phyloP scores from a whole-genome alignment of 1,139 yeast genomes.

The Candida smagusa region DNA sequence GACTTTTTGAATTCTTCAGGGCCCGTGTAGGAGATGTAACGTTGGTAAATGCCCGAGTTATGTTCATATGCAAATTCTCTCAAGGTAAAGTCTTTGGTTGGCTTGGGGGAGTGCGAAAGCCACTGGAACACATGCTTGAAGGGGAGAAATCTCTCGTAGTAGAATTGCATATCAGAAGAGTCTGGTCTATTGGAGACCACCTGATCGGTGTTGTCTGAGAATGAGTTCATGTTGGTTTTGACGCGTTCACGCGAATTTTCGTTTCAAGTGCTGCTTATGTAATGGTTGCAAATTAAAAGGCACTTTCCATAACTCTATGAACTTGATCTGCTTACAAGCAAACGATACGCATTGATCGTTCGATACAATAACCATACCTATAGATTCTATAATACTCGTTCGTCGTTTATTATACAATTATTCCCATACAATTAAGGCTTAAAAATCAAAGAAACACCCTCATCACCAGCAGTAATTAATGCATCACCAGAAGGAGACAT shows the following conservation, averaged over 20 bases:
- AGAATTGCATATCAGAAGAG: constrained; percentile 66
- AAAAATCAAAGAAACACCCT: constrained; percentile 84
- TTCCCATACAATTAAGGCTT: constrained; percentile 1
- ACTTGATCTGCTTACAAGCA: no score
- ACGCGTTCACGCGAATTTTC: constrained; percentile 1
- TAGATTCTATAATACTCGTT: no score
- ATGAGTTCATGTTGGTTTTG: constrained; percentile 4
- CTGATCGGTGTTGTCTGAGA: constrained; percentile 3
- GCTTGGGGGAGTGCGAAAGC: constrained; percentile 82
- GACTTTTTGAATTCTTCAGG: constrained; percentile 73
- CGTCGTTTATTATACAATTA: neutral
- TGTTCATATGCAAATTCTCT: constrained; percentile 94
- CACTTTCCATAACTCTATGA: no score
- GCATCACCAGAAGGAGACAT: constrained; percentile 58
- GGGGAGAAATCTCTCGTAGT: constrained; percentile 70
- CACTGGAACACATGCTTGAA: constrained; percentile 77
- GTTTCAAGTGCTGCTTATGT: no score
- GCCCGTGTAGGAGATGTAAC: constrained; percentile 74
- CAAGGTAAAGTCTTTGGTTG: constrained; percentile 69
- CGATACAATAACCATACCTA: no score
- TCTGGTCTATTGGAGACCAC: constrained; percentile 41
- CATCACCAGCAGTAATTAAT: constrained; percentile 95
- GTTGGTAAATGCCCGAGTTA: constrained; percentile 79
- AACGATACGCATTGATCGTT: no score
- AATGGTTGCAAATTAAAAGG: no score